A percentile compares a stretch with the other conserved stretches of the same genome.
Evolutionary conservation across 2,329 filamentous ascomycete genomes (phyloP).

Genomic region (Paracamarosporium sp.): DNA sequence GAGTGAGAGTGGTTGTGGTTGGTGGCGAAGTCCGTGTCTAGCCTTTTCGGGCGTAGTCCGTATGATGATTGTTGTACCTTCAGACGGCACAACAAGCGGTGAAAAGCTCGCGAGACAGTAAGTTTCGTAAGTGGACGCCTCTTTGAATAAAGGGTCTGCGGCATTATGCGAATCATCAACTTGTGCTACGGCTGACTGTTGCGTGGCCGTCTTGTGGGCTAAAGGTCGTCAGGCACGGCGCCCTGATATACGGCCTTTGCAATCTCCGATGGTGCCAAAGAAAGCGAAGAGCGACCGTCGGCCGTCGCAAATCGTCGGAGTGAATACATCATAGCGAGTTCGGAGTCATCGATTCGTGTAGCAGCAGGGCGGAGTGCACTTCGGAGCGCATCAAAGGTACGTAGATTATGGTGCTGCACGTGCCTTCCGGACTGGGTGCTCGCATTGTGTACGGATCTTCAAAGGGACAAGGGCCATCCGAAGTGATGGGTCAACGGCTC

Average conservation of each 20-base stretch:
- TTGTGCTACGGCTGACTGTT: background rate
- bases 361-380: background rate
- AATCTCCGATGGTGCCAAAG: slow-evolving; percentile 8
- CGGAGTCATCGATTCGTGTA: background rate
- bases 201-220: background rate
- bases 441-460: background rate
- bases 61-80: background rate
- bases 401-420: slow-evolving; percentile 1
- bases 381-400: background rate
- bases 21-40: background rate
- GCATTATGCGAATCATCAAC: background rate
- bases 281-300: slow-evolving; percentile 1
- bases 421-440: background rate
- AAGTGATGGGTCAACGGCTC: background rate
- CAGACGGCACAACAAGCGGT: slow-evolving; percentile 5
- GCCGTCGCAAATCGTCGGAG: background rate
- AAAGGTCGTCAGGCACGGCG: slow-evolving; percentile 2
- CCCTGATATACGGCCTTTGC: slow-evolving; percentile 4
- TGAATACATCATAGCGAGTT: slow-evolving; percentile 1
- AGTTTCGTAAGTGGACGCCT: background rate
- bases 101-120: background rate
- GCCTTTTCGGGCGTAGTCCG: background rate
- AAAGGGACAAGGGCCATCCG: background rate
- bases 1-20: slow-evolving; percentile 2
- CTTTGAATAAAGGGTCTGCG: background rate